Conservation (phyloP, 441 rosid genomes). For the Adansonia rubrostipa region DNA sequence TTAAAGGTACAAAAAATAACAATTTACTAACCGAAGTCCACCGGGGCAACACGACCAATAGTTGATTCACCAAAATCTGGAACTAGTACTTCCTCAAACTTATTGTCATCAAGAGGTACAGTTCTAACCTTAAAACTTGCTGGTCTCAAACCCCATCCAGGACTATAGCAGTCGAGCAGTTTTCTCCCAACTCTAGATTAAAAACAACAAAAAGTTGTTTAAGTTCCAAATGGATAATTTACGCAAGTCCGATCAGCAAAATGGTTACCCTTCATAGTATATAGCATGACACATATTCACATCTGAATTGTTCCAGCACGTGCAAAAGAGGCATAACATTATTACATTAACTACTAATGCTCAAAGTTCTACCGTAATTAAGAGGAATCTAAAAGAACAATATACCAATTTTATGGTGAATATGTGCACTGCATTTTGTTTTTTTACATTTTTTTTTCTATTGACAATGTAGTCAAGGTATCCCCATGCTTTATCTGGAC, state of each 20-base stretch:
- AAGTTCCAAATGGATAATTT: slow-evolving; percentile 13
- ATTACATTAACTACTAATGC: background rate
- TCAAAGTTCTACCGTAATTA: background rate
- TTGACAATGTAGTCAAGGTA: background rate
- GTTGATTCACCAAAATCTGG: slow-evolving; percentile 98
- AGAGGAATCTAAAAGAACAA: background rate
- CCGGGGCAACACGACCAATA: slow-evolving; percentile 96
- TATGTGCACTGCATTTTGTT: background rate
- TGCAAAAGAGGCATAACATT: slow-evolving; percentile 8
- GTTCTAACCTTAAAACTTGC: slow-evolving; percentile 87
- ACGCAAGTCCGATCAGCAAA: background rate
- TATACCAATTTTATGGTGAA: background rate
- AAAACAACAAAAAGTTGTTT: background rate
- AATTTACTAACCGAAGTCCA: slow-evolving; percentile 77
- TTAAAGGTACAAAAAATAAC: slow-evolving; percentile 10
- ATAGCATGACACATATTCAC: background rate
- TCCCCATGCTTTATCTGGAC: background rate
- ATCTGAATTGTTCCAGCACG: background rate
- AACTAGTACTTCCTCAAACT: slow-evolving; percentile 79
- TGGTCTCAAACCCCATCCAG: background rate
- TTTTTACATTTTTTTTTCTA: background rate
- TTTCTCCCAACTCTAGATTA: slow-evolving; percentile 55
- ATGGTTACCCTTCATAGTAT: background rate
- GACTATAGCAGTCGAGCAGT: background rate
- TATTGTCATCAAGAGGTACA: slow-evolving; percentile 69